Evolutionary conservation across 2,329 filamentous ascomycete species (phyloP), one percentile per base, ranked within the genome.

Genomic region (Colletotrichum endophyticum): DNA sequence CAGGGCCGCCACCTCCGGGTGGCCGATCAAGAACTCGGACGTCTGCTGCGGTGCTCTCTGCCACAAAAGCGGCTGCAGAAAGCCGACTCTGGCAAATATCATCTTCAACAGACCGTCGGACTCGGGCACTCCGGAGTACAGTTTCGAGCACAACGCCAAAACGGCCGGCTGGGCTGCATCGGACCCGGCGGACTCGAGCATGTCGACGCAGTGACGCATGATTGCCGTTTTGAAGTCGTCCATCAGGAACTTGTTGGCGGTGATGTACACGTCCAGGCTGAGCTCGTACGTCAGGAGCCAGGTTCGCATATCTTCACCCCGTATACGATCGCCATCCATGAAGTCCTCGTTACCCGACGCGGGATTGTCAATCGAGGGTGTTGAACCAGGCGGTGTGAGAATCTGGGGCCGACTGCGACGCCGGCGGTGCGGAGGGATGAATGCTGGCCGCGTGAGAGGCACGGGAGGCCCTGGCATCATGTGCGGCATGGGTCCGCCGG

Each of bases 261-360:
- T 86, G 68, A 89, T 86, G 81, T 90, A 89, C 15, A 89, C 87
- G 70, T 89, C 86, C 15, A 90, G 79, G 78, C 86, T 86, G 44
- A 89, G 83, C 77, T 87, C 84, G 78, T 88, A 89, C 3, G 86
- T 81, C 64, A 88, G 81, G 5, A 88, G 83, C 87, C 88, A 90
- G 6, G 87, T 87, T 16, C 84, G 84, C 76, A 89, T 79, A 79
- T 89, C 88, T 78, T 88, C 86, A 36, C 83, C 83, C 8, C 83
- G 81, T 80, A 89, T 86, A 67, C 86, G 84, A n/a, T 81, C 78
- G 28, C 73, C 79, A 32, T 78, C 78, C 76, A 78, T 80, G 13
- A 73, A 63, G 62, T 79, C 78, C n/a, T 74, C 30, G 78, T 28
- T 59, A 69, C 32, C 49, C 73, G 25, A 49, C 78, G 77, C 56